Base-by-base conservation (phyloP, 768 basidiomycete species). In the Artomyces pyxidatus region DNA sequence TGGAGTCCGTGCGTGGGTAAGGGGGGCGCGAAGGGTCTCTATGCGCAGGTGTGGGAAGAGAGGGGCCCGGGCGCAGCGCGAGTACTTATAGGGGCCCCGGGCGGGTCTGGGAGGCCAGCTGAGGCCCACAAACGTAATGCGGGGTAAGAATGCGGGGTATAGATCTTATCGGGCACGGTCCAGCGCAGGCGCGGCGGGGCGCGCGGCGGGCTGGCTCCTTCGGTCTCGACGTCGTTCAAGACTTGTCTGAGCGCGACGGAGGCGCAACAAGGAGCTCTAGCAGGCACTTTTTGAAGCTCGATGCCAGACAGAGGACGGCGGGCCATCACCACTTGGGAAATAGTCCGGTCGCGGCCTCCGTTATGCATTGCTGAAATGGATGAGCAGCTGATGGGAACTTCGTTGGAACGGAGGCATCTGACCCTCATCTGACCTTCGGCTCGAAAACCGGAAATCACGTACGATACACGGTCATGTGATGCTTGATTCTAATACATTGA, bases 151-250 rank as follows among this genome's bases (percentile, higher is more conserved):
- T 16, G 19, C 26, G 45, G 22, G 47, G 47, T 39, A 28, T 14
- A 39, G 47, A 40, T 40, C 47, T 38, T 23, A 48, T 48, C 47
- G 47, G 47, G 47, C 35, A 23, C 10, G 17, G 2, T 16, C 32
- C n/a, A n/a, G n/a, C n/a, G n/a, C n/a, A n/a, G n/a, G n/a, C n/a
- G n/a, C n/a, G n/a, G n/a, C n/a, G n/a, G n/a, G n/a, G n/a, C n/a
- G n/a, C n/a, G n/a, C n/a, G n/a, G n/a, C n/a, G n/a, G n/a, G n/a
- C n/a, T n/a, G n/a, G n/a, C n/a, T n/a, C n/a, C n/a, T n/a, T n/a
- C n/a, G n/a, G n/a, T n/a, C n/a, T n/a, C n/a, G n/a, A n/a, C n/a
- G n/a, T n/a, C n/a, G n/a, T n/a, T n/a, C n/a, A n/a, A n/a, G n/a
- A n/a, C n/a, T n/a, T n/a, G n/a, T n/a, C n/a, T n/a, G n/a, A n/a